Percentiles rank a stretch among this genome's conserved stretches.
Evolutionary conservation across 495 filamentous ascomycete genomes (phyloP).

Genomic region (Penicillium dipodomyicola): DNA sequence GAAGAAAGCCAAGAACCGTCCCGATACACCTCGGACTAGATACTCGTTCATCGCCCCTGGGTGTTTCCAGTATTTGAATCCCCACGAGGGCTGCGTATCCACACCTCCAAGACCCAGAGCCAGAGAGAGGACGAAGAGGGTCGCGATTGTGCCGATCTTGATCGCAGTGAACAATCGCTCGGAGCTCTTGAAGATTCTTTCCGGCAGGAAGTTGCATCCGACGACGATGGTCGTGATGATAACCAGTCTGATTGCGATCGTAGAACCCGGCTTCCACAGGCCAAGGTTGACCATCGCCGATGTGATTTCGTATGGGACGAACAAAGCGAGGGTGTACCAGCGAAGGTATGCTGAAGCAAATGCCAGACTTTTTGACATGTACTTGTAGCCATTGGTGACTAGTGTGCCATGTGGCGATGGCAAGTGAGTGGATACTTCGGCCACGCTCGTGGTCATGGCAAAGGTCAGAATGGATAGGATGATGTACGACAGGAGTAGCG

Average conservation of each 20-base stretch:
- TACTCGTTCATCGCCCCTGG: conserved; percentile 70
- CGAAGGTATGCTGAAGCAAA: conserved; percentile 59
- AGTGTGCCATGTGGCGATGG: conserved; percentile 56
- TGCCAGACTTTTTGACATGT: conserved; percentile 49
- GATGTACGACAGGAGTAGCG: conserved; percentile 39
- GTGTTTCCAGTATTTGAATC: conserved; percentile 72
- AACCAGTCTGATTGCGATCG: conserved; percentile 66
- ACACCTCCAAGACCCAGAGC: conserved; percentile 69
- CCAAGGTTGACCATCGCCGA: conserved; percentile 79
- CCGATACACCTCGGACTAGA: conserved; percentile 56
- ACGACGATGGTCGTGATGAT: conserved; percentile 69
- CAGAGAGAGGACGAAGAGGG: conserved; percentile 64
- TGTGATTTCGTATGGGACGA: conserved; percentile 72
- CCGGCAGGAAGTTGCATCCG: conserved; percentile 73
- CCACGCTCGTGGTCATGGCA: conserved; percentile 57
- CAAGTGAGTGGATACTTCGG: conserved; percentile 62
- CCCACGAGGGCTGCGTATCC: conserved; percentile 61
- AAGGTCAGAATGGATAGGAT: conserved; percentile 57
- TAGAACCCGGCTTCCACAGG: conserved; percentile 64
- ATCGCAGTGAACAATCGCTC: conserved; percentile 75
- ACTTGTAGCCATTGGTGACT: conserved; percentile 53
- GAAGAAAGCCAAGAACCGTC: conserved; percentile 67
- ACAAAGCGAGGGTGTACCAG: conserved; percentile 62
- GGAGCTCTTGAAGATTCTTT: conserved; percentile 74
- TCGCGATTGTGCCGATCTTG: conserved; percentile 76